Base-by-base conservation (phyloP, 768 basidiomycete genomes). In the Termitomyces sp. region DNA sequence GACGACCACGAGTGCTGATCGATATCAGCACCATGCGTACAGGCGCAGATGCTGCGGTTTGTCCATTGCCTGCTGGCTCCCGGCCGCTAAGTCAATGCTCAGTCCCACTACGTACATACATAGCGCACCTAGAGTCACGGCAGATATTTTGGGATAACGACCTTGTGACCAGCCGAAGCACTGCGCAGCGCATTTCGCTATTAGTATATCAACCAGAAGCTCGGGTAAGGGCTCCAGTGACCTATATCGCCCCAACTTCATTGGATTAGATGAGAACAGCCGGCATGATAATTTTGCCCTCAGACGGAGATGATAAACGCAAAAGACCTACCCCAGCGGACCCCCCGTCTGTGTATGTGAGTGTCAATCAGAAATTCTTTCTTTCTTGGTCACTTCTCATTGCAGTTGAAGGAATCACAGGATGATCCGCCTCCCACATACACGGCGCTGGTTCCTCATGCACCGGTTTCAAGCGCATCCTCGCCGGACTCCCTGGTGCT, bases 401-500 rank as follows among this genome's bases (percentile, higher is more conserved):
- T 34, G 21, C 32, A 25, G 17, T 7, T 34, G 25, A 27, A n/a
- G 16, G 35, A 45, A 37, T 25, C 32, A 21, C 44, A 66, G 57
- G 61, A 63, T 35, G 64, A 65, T 47, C 62, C 64, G 12, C 64
- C 64, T 28, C 64, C 64, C 16, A 61, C 55, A 5, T 66, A 66
- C 32, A 59, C 61, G 3, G 50, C 52, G 35, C 49, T 50, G 39
- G 39, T 52, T 28, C 54, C 58, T 17, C 46, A 55, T 21, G 19
- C 32, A 9, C 25, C 58, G 9, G 23, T 39, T 16, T 25, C 8
- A 5, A 50, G 27, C 12, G 39, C 48, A 34, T n/a, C 58, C 21
- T 54, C 60, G 3, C 35, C 42, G 14, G 17, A 19, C 12, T 34
- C 54, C 11, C 27, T 23, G 25, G 44, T 47, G 19, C 40, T 34